Percentiles rank a stretch among this genome's conserved stretches.
Evolutionary conservation across 768 basidiomycete species (phyloP).

Genomic region (Royoungia palumana): DNA sequence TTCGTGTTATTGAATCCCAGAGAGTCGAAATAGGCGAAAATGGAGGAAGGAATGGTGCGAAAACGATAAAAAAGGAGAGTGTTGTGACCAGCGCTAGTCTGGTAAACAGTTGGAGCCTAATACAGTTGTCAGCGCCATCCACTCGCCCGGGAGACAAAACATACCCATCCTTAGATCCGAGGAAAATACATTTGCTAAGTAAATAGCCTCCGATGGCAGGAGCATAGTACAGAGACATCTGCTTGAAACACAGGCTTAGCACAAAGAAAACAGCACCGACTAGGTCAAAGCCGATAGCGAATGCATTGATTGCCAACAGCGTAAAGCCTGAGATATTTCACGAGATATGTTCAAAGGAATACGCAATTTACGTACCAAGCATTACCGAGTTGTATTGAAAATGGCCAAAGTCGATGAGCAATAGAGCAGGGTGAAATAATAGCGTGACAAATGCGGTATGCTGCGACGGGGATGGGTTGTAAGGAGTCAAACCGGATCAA

Average conservation of each 20-base stretch:
- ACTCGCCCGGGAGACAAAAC: slow-evolving; percentile 16
- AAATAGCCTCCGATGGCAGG: slow-evolving; percentile 91
- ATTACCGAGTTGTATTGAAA: slow-evolving; percentile 96
- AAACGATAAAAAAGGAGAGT: slow-evolving; percentile 63
- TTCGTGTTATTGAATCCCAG: slow-evolving; percentile 67
- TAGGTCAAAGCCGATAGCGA: slow-evolving; percentile 66
- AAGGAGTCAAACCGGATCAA: neutral
- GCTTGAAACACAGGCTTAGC: slow-evolving; percentile 87
- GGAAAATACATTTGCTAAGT: slow-evolving; percentile 82
- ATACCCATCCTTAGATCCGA: slow-evolving; percentile 71
- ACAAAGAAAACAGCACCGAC: slow-evolving; percentile 79
- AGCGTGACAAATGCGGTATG: slow-evolving; percentile 65
- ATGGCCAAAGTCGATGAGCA: slow-evolving; percentile 88
- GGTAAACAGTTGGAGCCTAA: slow-evolving; percentile 53
- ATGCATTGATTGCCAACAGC: slow-evolving; percentile 64
- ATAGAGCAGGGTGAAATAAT: slow-evolving; percentile 77
- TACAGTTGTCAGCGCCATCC: slow-evolving; percentile 1
- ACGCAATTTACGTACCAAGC: slow-evolving; percentile 56
- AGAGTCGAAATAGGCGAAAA: slow-evolving; percentile 50
- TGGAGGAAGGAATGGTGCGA: slow-evolving; percentile 76
- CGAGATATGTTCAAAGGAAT: neutral
- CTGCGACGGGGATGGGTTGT: slow-evolving; percentile 6
- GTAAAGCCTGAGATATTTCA: slow-evolving; percentile 51
- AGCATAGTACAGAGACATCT: slow-evolving; percentile 94
- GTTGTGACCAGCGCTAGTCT: slow-evolving; percentile 62